phyloP scores from a whole-genome alignment of 345 rosid species.

The Corymbia maculata region DNA sequence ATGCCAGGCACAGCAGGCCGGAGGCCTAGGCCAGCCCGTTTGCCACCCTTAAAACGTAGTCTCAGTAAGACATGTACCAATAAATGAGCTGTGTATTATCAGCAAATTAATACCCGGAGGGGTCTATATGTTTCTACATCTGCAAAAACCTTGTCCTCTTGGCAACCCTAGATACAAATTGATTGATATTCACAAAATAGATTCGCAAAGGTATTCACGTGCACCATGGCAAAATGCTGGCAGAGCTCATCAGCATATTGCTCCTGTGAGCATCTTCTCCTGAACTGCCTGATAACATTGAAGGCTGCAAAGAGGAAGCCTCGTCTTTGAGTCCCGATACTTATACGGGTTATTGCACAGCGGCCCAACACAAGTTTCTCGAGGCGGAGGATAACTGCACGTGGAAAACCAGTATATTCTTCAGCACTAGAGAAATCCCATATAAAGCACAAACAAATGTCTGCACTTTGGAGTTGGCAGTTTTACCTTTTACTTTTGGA shows the following conservation, averaged over 20 bases:
- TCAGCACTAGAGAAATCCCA: background rate
- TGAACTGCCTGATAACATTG: slow-evolving; percentile 80
- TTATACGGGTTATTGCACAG: slow-evolving; percentile 63
- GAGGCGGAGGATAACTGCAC: slow-evolving; percentile 83
- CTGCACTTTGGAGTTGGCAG: background rate
- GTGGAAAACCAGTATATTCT: background rate
- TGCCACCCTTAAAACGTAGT: background rate
- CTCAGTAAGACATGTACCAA: background rate
- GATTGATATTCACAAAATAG: background rate
- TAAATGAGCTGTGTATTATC: background rate
- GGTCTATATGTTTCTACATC: background rate
- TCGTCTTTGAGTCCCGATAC: slow-evolving; percentile 85
- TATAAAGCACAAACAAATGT: background rate
- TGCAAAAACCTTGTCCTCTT: background rate
- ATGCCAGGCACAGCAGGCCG: background rate
- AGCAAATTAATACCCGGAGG: background rate
- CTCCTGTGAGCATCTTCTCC: slow-evolving; percentile 17
- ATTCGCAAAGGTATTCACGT: background rate
- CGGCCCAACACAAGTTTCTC: slow-evolving; percentile 86
- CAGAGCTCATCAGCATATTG: slow-evolving; percentile 10
- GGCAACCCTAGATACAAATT: background rate
- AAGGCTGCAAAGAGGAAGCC: slow-evolving; percentile 89
- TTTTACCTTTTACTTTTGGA: slow-evolving; percentile 48
- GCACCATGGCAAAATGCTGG: background rate
- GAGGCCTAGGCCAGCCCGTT: background rate